A percentile compares a stretch with the other conserved stretches of the same genome.
phyloP scores from a whole-genome alignment of 352 stramenopile genomes.

The Phytophthora pseudosyringae region DNA sequence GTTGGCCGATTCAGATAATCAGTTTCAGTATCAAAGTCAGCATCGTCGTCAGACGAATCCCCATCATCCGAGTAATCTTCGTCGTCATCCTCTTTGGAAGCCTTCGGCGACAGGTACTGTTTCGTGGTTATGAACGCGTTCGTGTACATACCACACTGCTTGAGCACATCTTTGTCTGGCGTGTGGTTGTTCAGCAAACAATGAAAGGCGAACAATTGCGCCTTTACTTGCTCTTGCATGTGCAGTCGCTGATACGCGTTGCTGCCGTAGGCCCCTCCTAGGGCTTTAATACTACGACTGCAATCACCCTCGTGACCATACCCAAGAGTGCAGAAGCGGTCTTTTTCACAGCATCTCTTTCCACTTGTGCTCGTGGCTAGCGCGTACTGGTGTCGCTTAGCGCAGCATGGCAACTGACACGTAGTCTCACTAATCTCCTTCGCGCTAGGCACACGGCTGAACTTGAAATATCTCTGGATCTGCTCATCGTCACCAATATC shows the following conservation, averaged over 20 bases:
- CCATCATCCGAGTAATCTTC: slow-evolving; percentile 83
- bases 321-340: slow-evolving; percentile 85
- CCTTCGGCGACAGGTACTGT: slow-evolving; percentile 63
- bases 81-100: slow-evolving; percentile 61
- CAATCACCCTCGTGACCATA: slow-evolving; percentile 77
- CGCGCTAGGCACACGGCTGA: slow-evolving; percentile 78
- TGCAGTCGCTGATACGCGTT: slow-evolving; percentile 66
- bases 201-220: slow-evolving; percentile 89
- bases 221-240: slow-evolving; percentile 89
- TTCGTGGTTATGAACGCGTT: slow-evolving; percentile 84
- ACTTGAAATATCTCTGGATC: slow-evolving; percentile 91
- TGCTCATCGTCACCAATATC: slow-evolving; percentile 91
- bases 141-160: slow-evolving; percentile 85
- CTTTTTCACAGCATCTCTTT: slow-evolving; percentile 75
- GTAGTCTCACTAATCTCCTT: slow-evolving; percentile 87
- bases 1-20: slow-evolving; percentile 38
- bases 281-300: slow-evolving; percentile 74
- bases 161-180: slow-evolving; percentile 85
- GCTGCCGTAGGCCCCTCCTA: slow-evolving; percentile 78
- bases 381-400: slow-evolving; percentile 75
- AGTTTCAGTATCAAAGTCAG: slow-evolving; percentile 72
- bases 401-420: slow-evolving; percentile 87
- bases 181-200: slow-evolving; percentile 89
- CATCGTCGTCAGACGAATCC: slow-evolving; percentile 72
- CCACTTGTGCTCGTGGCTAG: slow-evolving; percentile 42